A percentile compares a stretch with the other conserved stretches of the same genome.
These are phyloP conservation scores for Penicillium sp. DNA, from an alignment of 2,329 filamentous ascomycete species.

Conservation along the genomic window DNA sequence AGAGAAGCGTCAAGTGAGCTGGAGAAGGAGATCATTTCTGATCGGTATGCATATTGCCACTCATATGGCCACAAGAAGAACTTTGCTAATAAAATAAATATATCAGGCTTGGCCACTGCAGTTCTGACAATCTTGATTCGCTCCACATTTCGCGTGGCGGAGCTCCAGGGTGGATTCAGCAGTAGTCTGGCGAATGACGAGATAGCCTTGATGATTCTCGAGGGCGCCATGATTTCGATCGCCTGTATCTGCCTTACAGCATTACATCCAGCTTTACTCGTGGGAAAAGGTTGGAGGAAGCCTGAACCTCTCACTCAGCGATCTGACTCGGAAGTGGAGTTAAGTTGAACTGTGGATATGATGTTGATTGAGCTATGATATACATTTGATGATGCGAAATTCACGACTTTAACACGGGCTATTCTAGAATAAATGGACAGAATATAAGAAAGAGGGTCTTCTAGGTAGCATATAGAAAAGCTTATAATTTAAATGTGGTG, in stretches of 20 bases:
- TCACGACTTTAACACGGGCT: too few species aligned
- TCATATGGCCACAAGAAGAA: not conserved
- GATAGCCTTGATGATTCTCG: constrained; percentile 53
- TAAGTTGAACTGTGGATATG: not conserved
- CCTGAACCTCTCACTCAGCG: not conserved
- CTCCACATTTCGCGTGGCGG: constrained; percentile 53
- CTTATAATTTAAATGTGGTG: too few species aligned
- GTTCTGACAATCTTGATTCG: constrained; percentile 50
- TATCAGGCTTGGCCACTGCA: constrained; percentile 38
- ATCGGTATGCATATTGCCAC: not conserved
- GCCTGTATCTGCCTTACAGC: constrained; percentile 48
- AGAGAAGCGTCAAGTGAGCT: not conserved
- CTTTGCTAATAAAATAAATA: not conserved
- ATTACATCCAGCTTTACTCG: constrained; percentile 47
- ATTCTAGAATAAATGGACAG: too few species aligned
- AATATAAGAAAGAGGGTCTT: too few species aligned
- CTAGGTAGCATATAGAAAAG: too few species aligned
- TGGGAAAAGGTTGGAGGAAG: not conserved
- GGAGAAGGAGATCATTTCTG: constrained; percentile 1
- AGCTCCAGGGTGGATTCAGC: constrained; percentile 51
- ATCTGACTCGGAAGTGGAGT: not conserved
- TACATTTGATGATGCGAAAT: too few species aligned
- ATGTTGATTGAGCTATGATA: not conserved
- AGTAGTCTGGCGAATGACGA: constrained; percentile 53
- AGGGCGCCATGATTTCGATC: constrained; percentile 56